A percentile compares a stretch with the other conserved stretches of the same genome.
Evolutionary conservation across 768 basidiomycete species (phyloP).

Genomic region (Dendrothele bispora): DNA sequence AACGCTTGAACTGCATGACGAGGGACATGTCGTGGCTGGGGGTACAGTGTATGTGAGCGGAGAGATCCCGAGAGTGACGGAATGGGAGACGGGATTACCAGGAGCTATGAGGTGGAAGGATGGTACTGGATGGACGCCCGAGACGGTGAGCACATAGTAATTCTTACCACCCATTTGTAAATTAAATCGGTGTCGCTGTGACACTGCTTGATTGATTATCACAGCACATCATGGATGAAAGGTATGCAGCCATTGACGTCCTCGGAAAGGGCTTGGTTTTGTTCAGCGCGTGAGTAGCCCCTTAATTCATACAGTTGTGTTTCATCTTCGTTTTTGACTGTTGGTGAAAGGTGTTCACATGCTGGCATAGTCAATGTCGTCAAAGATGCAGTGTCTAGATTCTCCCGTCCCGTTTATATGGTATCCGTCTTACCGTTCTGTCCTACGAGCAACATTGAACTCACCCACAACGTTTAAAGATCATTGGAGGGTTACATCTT

Average conservation of each 20-base stretch:
- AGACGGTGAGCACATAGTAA: too few species aligned
- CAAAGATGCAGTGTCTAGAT: slow-evolving; percentile 61
- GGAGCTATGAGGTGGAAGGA: slow-evolving; percentile 65
- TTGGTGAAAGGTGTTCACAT: slow-evolving; percentile 55
- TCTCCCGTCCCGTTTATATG: slow-evolving; percentile 76
- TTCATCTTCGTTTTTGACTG: neutral
- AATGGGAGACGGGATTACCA: slow-evolving; percentile 66
- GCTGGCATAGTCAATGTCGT: slow-evolving; percentile 87
- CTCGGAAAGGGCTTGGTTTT: slow-evolving; percentile 80
- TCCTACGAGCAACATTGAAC: neutral
- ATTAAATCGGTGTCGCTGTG: too few species aligned
- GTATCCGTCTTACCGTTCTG: slow-evolving; percentile 29
- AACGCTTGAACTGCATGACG: slow-evolving; percentile 49
- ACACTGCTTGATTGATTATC: neutral
- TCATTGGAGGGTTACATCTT: slow-evolving; percentile 84
- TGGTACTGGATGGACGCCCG: slow-evolving; percentile 15
- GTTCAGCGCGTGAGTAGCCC: slow-evolving; percentile 71
- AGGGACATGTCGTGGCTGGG: slow-evolving; percentile 66
- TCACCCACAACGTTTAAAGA: slow-evolving; percentile 32
- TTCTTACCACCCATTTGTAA: too few species aligned
- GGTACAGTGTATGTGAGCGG: slow-evolving; percentile 77
- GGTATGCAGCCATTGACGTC: slow-evolving; percentile 77
- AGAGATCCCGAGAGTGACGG: slow-evolving; percentile 70
- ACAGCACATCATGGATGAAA: slow-evolving; percentile 81
- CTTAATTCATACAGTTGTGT: neutral